These are phyloP conservation scores for Colletotrichum graminicola DNA, from an alignment of 2,329 filamentous ascomycete species.

Conservation along the genomic window DNA sequence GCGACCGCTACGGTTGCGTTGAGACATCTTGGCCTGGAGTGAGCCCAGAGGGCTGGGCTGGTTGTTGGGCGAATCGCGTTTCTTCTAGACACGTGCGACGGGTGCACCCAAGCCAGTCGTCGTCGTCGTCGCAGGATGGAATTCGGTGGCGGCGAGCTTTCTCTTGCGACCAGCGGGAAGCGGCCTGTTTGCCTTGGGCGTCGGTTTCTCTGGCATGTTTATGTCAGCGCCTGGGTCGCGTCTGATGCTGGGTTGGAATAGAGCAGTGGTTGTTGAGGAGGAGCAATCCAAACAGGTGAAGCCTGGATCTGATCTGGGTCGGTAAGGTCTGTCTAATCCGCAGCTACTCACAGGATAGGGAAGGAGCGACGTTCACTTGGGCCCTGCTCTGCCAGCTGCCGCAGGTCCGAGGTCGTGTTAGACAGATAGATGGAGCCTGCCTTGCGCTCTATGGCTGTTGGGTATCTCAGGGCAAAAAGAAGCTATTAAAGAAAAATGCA, in stretches of 20 bases:
- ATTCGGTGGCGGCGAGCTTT: neutral
- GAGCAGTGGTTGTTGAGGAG: neutral
- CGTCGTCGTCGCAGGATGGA: neutral
- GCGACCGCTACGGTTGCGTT: slow-evolving; percentile 59
- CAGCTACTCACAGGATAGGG: slow-evolving; percentile 15
- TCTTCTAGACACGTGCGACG: slow-evolving; percentile 25
- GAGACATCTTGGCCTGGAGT: slow-evolving; percentile 52
- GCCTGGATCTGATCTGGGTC: neutral
- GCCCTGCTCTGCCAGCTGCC: slow-evolving; percentile 8
- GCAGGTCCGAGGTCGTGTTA: slow-evolving; percentile 6
- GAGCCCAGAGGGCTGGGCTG: slow-evolving; percentile 17
- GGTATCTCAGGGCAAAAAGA: slow-evolving; percentile 31
- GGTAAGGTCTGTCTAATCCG: neutral
- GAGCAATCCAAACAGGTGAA: neutral
- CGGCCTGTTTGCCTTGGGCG: neutral
- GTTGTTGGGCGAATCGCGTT: slow-evolving; percentile 4
- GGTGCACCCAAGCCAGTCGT: neutral
- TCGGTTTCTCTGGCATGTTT: slow-evolving; percentile 12
- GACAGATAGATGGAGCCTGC: slow-evolving; percentile 2
- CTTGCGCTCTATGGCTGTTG: slow-evolving; percentile 2
- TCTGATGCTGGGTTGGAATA: neutral
- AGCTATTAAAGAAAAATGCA: slow-evolving; percentile 30
- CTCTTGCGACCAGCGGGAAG: neutral
- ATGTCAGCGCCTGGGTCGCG: slow-evolving; percentile 6
- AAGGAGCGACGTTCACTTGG: slow-evolving; percentile 10